Evolutionary conservation across 306 rosid genomes (phyloP).

Genomic region (Prunus salicina): DNA sequence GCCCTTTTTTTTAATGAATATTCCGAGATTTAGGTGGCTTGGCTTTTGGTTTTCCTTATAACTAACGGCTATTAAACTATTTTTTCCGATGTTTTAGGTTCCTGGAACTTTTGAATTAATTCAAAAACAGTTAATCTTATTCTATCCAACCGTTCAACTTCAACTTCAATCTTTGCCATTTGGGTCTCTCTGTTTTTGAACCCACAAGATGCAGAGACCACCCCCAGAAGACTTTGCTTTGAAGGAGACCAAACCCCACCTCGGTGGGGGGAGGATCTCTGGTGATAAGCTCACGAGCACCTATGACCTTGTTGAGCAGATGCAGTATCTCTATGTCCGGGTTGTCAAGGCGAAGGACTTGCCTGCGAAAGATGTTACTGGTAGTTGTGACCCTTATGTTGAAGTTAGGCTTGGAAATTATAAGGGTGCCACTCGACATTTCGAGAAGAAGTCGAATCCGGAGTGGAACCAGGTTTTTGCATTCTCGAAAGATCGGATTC

Average conservation of each 20-base stretch:
- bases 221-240: conserved; percentile 81
- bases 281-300: conserved; percentile 93
- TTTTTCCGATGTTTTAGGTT: conserved; percentile 58
- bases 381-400: conserved; percentile 90
- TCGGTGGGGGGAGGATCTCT: conserved; percentile 86
- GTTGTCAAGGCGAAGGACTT: conserved; percentile 89
- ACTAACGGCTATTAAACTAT: conserved; percentile 56
- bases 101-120: conserved; percentile 39
- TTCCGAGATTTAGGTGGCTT: conserved; percentile 45
- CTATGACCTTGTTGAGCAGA: conserved; percentile 97
- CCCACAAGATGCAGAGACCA: conserved; percentile 81
- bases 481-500: conserved; percentile 83
- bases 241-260: conserved; percentile 98
- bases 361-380: conserved; percentile 80
- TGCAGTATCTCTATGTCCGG: conserved; percentile 96
- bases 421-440: conserved; percentile 88
- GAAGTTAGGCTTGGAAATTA: conserved; percentile 93
- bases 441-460: conserved; percentile 88
- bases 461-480: conserved; percentile 98
- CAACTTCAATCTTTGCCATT: conserved; percentile 25
- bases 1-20: conserved; percentile 24
- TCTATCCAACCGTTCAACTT: not conserved
- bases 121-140: conserved; percentile 18
- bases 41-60: conserved; percentile 24
- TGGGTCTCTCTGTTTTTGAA: conserved; percentile 27